Conservation (phyloP, 441 rosid genomes). For the Gossypium schwendimanii region DNA sequence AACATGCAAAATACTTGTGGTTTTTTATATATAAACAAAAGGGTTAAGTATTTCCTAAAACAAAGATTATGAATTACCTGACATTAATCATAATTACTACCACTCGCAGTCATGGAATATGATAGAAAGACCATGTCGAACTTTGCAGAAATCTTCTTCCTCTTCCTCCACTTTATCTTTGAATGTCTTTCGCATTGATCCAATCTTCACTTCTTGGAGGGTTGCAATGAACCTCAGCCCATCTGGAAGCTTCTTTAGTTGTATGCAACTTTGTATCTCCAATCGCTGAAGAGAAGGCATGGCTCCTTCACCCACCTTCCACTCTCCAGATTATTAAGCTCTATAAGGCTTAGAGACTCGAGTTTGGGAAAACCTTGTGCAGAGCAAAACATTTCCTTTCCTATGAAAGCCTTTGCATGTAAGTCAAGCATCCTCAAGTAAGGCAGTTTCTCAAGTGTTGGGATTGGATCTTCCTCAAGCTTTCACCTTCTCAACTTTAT, state of each 20-base stretch:
- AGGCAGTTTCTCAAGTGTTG: neutral
- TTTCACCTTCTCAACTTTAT: neutral
- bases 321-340: neutral
- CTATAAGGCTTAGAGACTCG: neutral
- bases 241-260: neutral
- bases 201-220: neutral
- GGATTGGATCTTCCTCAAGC: conserved; percentile 6
- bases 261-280: neutral
- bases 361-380: neutral
- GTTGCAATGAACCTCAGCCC: neutral
- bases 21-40: too few species aligned
- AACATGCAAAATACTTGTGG: too few species aligned
- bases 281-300: neutral
- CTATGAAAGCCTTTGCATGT: neutral
- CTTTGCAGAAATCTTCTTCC: neutral
- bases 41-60: too few species aligned
- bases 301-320: conserved; percentile 6
- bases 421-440: neutral
- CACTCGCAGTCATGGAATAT: neutral
- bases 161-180: neutral
- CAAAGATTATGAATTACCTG: neutral
- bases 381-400: neutral
- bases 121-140: neutral
- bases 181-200: neutral
- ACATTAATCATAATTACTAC: neutral